phyloP scores from a whole-genome alignment of 1,284 basidiomycete species.

The Ganoderma lingzhi region DNA sequence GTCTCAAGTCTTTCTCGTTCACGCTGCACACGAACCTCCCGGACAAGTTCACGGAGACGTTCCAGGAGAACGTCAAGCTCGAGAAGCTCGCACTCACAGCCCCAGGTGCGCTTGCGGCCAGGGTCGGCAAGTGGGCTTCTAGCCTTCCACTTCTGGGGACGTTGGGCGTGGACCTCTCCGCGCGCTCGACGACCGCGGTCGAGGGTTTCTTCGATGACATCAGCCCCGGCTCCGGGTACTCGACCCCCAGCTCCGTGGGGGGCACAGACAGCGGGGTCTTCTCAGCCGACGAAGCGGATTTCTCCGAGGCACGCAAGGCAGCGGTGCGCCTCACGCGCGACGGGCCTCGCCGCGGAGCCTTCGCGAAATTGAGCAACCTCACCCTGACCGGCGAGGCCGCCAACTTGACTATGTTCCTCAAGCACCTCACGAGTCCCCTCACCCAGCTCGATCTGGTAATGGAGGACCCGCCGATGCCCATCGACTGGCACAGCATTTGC shows the following conservation, averaged over 20 bases:
- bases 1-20: constrained; percentile 71
- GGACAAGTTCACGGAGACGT: constrained; percentile 70
- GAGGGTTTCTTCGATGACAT: constrained; percentile 82
- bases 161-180: constrained; percentile 75
- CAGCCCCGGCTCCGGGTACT: constrained; percentile 64
- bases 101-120: constrained; percentile 71
- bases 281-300: constrained; percentile 77
- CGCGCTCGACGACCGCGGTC: constrained; percentile 67
- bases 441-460: constrained; percentile 73
- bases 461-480: constrained; percentile 75
- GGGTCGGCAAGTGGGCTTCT: constrained; percentile 74
- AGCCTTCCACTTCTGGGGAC: constrained; percentile 64
- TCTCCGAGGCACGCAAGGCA: constrained; percentile 73
- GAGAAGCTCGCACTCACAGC: constrained; percentile 72
- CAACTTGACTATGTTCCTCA: constrained; percentile 74
- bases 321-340: constrained; percentile 65
- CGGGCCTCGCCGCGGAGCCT: constrained; percentile 52
- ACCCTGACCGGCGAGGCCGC: constrained; percentile 72
- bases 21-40: constrained; percentile 72
- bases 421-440: constrained; percentile 67
- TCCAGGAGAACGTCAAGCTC: constrained; percentile 63
- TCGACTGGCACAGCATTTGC: constrained; percentile 77
- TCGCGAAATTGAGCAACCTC: constrained; percentile 63
- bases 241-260: constrained; percentile 71
- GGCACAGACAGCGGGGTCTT: constrained; percentile 78